A percentile compares a stretch with the other conserved stretches of the same genome.
These are phyloP conservation scores for Globisporangium ultimum DNA, from an alignment of 352 stramenopile species.

Conservation along the genomic window DNA sequence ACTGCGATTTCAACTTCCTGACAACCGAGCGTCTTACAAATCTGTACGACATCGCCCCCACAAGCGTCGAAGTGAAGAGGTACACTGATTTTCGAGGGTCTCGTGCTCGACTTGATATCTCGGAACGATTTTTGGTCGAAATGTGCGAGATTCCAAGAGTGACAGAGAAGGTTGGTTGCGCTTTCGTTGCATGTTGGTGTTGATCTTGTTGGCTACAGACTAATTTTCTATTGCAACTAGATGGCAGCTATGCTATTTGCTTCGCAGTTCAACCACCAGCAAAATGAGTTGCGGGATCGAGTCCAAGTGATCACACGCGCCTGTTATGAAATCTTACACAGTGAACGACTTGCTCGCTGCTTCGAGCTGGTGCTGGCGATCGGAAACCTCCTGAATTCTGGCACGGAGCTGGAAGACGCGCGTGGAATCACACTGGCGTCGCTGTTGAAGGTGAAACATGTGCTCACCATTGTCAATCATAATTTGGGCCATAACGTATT, in stretches of 20 bases:
- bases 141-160: slow-evolving; percentile 70
- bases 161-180: slow-evolving; percentile 57
- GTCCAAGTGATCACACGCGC: slow-evolving; percentile 51
- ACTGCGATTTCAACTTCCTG: slow-evolving; percentile 62
- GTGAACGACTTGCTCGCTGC: slow-evolving; percentile 65
- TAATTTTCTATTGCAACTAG: slow-evolving; percentile 22
- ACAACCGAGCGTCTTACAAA: slow-evolving; percentile 54
- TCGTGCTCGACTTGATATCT: slow-evolving; percentile 37
- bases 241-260: slow-evolving; percentile 70
- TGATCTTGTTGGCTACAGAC: neutral
- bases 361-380: slow-evolving; percentile 77
- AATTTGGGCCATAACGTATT: no score
- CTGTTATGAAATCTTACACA: slow-evolving; percentile 62
- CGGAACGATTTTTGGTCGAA: slow-evolving; percentile 68
- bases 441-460: slow-evolving; percentile 57
- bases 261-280: slow-evolving; percentile 57
- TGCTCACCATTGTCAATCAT: neutral
- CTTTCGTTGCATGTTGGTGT: neutral
- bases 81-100: slow-evolving; percentile 68
- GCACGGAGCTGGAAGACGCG: slow-evolving; percentile 65
- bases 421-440: slow-evolving; percentile 68
- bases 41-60: slow-evolving; percentile 68
- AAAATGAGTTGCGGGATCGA: slow-evolving; percentile 39
- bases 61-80: slow-evolving; percentile 57
- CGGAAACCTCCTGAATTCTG: slow-evolving; percentile 72